phyloP scores from a whole-genome alignment of 192 early-diverging fungal genomes.

The Coemansia sp. region DNA sequence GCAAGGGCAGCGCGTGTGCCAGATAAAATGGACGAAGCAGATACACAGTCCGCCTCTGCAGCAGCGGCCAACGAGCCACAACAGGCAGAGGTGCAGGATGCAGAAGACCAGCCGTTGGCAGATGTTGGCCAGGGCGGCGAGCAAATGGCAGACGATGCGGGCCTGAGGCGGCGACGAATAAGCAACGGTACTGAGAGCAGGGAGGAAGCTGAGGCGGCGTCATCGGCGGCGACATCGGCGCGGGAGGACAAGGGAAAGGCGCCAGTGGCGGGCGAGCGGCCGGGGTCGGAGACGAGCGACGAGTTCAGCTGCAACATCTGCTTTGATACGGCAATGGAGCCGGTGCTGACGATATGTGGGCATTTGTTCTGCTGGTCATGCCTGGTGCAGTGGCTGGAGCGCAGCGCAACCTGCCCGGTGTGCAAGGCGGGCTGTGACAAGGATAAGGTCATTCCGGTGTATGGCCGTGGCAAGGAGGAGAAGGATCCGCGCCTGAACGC shows the following conservation, averaged over 20 bases:
- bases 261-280: background rate
- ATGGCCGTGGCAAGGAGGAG: constrained; percentile 70
- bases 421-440: constrained; percentile 81
- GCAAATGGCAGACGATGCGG: too few relatives aligned
- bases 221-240: background rate
- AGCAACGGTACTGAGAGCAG: background rate
- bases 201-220: background rate
- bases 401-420: constrained; percentile 73
- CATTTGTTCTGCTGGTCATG: constrained; percentile 78
- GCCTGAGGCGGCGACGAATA: constrained; percentile 15
- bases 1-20: too few relatives aligned
- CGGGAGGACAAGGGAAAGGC: constrained; percentile 8
- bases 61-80: too few relatives aligned
- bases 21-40: too few relatives aligned
- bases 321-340: constrained; percentile 71
- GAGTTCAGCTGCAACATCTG: constrained; percentile 49
- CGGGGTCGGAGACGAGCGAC: constrained; percentile 7
- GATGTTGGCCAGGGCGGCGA: too few relatives aligned
- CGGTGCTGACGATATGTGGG: constrained; percentile 73
- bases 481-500: constrained; percentile 57
- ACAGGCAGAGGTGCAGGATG: too few relatives aligned
- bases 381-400: constrained; percentile 69
- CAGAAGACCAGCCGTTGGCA: too few relatives aligned
- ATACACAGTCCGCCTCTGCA: too few relatives aligned
- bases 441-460: constrained; percentile 79